Evolutionary conservation across 805 yeast species (phyloP).

Genomic region (Schwanniomyces vanrijiae): DNA sequence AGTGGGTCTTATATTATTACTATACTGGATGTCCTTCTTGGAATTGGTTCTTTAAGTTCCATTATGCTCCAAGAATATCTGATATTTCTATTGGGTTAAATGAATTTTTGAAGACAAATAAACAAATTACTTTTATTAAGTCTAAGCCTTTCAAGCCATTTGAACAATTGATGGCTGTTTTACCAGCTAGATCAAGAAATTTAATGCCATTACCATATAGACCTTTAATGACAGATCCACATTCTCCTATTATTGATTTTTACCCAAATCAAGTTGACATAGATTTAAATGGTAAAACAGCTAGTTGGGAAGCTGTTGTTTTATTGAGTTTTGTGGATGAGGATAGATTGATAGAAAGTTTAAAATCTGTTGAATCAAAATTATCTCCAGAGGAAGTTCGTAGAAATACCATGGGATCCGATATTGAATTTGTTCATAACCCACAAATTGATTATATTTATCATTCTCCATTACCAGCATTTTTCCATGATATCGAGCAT

Average conservation of each 20-base stretch:
- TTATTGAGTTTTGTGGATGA: constrained; percentile 90
- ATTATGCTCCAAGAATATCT: constrained; percentile 92
- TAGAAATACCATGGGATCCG: constrained; percentile 75
- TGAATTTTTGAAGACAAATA: constrained; percentile 36
- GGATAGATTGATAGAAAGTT: constrained; percentile 65
- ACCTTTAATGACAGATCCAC: constrained; percentile 79
- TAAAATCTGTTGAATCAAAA: constrained; percentile 62
- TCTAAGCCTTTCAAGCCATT: constrained; percentile 88
- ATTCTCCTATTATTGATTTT: constrained; percentile 85
- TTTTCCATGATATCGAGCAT: constrained; percentile 74
- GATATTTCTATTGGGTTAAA: constrained; percentile 76
- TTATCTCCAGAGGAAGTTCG: constrained; percentile 67
- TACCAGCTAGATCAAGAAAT: constrained; percentile 85
- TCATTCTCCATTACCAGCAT: constrained; percentile 73
- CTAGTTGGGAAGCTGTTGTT: constrained; percentile 97
- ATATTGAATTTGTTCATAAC: constrained; percentile 67
- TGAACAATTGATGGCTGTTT: constrained; percentile 95
- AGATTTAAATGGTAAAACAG: constrained; percentile 93
- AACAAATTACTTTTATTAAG: constrained; percentile 49
- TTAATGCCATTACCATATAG: constrained; percentile 79
- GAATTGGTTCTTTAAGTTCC: constrained; percentile 92
- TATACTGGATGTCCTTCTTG: constrained; percentile 91
- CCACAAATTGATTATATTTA: constrained; percentile 71
- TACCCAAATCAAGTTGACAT: constrained; percentile 86
- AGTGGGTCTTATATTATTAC: constrained; percentile 93